Evolutionary conservation across 2,329 filamentous ascomycete species (phyloP).

Genomic region (Alternaria tenuissima): DNA sequence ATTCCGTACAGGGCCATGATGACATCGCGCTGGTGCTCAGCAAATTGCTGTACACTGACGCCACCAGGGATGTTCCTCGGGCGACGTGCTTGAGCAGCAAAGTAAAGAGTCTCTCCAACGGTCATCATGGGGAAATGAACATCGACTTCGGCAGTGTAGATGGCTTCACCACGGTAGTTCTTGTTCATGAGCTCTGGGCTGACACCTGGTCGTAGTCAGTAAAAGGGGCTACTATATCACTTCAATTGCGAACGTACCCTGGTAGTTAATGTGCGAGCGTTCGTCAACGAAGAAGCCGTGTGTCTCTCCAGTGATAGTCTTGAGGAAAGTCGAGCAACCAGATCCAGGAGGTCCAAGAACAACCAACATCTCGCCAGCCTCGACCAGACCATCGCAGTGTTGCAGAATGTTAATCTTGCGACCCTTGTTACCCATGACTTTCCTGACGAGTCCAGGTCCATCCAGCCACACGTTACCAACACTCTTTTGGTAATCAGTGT

Average conservation of each 20-base stretch:
- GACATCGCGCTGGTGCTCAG: constrained; percentile 69
- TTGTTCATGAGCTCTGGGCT: constrained; percentile 77
- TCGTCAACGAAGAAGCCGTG: constrained; percentile 79
- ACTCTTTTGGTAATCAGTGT: constrained; percentile 61
- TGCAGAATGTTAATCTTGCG: constrained; percentile 70
- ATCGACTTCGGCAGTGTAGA: constrained; percentile 86
- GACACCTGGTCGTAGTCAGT: constrained; percentile 58
- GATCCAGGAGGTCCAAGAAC: constrained; percentile 73
- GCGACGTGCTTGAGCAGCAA: constrained; percentile 75
- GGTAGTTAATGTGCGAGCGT: constrained; percentile 80
- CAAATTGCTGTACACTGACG: constrained; percentile 63
- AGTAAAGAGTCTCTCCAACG: constrained; percentile 80
- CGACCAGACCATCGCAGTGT: constrained; percentile 72
- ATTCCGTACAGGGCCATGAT: constrained; percentile 72
- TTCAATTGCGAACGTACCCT: constrained; percentile 51
- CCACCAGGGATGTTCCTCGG: constrained; percentile 69
- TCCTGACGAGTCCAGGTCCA: constrained; percentile 49
- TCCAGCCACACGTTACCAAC: constrained; percentile 59
- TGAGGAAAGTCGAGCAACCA: constrained; percentile 84
- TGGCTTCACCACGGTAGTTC: constrained; percentile 81
- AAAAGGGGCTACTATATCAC: not conserved
- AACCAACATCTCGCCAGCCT: constrained; percentile 77
- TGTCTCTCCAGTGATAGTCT: constrained; percentile 83
- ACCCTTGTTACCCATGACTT: constrained; percentile 42
- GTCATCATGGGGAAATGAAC: constrained; percentile 80